Percentiles rank a stretch among this genome's conserved stretches.
Conservation (phyloP, 768 basidiomycete species). For the Mycena kentingensis region DNA sequence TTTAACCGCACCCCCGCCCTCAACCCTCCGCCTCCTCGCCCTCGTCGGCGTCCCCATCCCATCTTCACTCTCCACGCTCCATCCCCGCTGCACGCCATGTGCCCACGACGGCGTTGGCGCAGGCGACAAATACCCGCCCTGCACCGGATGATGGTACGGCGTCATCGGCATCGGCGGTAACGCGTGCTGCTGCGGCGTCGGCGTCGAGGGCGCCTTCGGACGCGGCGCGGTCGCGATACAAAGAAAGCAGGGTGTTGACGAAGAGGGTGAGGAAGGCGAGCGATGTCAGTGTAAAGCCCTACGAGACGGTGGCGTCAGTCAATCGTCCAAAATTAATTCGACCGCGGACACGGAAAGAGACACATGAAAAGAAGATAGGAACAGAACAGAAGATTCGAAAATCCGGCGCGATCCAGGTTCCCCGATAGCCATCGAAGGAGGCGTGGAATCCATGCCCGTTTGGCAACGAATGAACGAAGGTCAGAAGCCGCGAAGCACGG, state of each 20-base stretch:
- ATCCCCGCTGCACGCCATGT: slow-evolving; percentile 36
- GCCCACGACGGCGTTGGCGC: slow-evolving; percentile 50
- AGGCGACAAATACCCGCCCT: slow-evolving; percentile 52
- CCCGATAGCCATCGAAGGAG: too few relatives aligned
- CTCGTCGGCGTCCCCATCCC: slow-evolving; percentile 49
- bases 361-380: neutral
- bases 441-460: too few relatives aligned
- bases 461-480: too few relatives aligned
- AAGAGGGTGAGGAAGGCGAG: slow-evolving; percentile 77
- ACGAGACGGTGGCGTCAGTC: too few relatives aligned
- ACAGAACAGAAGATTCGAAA: neutral
- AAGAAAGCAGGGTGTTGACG: slow-evolving; percentile 76
- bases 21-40: slow-evolving; percentile 48
- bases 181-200: slow-evolving; percentile 10
- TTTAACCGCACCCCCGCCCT: slow-evolving; percentile 56
- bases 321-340: neutral
- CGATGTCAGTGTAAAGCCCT: slow-evolving; percentile 78
- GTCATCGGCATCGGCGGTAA: slow-evolving; percentile 35
- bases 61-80: slow-evolving; percentile 35
- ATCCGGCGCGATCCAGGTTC: neutral
- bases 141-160: slow-evolving; percentile 32
- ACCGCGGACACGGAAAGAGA: neutral
- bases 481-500: slow-evolving; percentile 10
- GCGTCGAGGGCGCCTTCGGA: slow-evolving; percentile 29
- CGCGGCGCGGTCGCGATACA: slow-evolving; percentile 73